phyloP scores from a whole-genome alignment of 768 basidiomycete species.

The Mycena amicta region DNA sequence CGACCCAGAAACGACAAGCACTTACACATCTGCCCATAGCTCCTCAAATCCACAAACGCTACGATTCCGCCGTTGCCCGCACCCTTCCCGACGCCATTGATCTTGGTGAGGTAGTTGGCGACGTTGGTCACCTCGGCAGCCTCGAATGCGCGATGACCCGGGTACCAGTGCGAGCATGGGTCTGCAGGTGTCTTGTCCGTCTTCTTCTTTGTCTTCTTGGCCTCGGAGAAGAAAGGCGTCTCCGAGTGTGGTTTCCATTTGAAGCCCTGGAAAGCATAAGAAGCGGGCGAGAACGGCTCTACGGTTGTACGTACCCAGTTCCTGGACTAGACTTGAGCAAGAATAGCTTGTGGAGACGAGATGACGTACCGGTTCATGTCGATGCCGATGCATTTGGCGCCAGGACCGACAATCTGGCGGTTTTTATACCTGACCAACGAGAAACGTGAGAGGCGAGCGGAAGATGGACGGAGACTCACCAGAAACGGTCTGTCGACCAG shows the following conservation, averaged over 20 bases:
- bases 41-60: conserved; percentile 75
- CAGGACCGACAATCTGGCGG: conserved; percentile 53
- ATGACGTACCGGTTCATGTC: conserved; percentile 72
- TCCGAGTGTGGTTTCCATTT: conserved; percentile 58
- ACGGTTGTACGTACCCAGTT: conserved; percentile 58
- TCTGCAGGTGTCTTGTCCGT: conserved; percentile 35
- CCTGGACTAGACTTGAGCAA: conserved; percentile 29
- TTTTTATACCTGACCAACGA: conserved; percentile 72
- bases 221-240: conserved; percentile 15
- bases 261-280: conserved; percentile 53
- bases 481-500: conserved; percentile 69
- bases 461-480: conserved; percentile 37
- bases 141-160: conserved; percentile 74
- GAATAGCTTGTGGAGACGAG: conserved; percentile 1
- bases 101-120: conserved; percentile 61
- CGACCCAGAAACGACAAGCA: conserved; percentile 72
- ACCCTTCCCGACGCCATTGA: conserved; percentile 26
- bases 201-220: conserved; percentile 15
- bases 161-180: conserved; percentile 77
- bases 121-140: conserved; percentile 76
- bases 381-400: conserved; percentile 61
- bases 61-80: conserved; percentile 34
- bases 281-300: neutral
- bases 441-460: neutral
- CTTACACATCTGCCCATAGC: conserved; percentile 80